Percentiles rank a stretch among this genome's conserved stretches.
These are phyloP conservation scores for Sporothrix pallida DNA, from an alignment of 2,329 filamentous ascomycete species.

Conservation along the genomic window DNA sequence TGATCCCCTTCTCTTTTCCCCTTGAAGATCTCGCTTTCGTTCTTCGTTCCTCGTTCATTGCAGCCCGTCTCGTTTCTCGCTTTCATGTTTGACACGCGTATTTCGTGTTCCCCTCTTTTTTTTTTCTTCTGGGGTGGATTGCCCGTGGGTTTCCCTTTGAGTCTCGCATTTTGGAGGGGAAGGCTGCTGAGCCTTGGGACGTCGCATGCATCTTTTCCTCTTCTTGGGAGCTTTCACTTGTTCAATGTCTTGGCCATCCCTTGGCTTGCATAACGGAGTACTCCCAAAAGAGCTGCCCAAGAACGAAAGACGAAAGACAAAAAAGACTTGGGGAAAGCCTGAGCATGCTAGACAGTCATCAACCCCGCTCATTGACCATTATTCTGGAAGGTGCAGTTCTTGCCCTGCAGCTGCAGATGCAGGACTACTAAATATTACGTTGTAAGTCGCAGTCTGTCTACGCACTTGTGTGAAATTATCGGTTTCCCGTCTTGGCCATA, in stretches of 20 bases:
- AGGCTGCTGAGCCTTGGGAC: constrained; percentile 26
- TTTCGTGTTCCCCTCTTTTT: neutral
- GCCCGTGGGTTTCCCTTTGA: neutral
- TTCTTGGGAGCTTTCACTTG: neutral
- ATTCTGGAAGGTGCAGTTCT: neutral
- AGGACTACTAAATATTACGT: neutral
- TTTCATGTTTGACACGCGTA: constrained; percentile 20
- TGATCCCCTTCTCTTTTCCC: neutral
- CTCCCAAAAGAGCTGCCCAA: neutral
- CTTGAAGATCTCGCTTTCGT: neutral
- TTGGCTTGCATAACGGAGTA: constrained; percentile 9
- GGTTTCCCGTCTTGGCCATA: neutral
- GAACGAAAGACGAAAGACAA: neutral
- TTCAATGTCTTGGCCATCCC: neutral
- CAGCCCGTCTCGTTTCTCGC: neutral
- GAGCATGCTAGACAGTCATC: neutral
- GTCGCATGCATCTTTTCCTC: neutral
- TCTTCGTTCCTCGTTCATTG: neutral
- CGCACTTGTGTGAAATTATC: neutral
- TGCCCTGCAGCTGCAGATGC: no score
- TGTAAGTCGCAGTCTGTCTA: neutral
- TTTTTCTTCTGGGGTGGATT: neutral
- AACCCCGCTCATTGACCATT: neutral
- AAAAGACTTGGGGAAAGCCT: no score
- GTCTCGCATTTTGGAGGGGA: neutral